Base-by-base conservation (phyloP, 306 rosid species). In the Prunus padus region DNA sequence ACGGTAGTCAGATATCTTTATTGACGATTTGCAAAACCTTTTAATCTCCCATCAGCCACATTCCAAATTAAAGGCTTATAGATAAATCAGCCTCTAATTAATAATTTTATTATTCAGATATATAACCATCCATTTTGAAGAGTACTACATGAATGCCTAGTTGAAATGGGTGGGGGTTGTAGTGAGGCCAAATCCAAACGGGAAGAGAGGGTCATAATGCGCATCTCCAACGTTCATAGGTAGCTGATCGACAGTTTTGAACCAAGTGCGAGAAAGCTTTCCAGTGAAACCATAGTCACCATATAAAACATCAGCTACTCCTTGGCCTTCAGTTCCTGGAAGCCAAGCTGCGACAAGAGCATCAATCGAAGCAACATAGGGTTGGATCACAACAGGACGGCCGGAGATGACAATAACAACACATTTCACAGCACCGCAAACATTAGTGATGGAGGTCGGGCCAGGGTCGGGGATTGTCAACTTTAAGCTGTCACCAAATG, bases 301-400 rank as follows among this genome's bases (percentile, higher is more conserved):
- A 52, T 81, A 84, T 15, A 81, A 60, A 37, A 77, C 83, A 55
- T 84, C 87, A 44, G 78, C 75, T 23, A 84, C 62, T 19, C 87
- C 87, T 62, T 84, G 82, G 23, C 85, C 87, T 73, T 84, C 78
- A 2, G 75, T 77, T 60, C 83, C 81, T 2, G 87, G 87, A 56
- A 81, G 87, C 87, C 84, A 81, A 2, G 87, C 85, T 16, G 87
- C 85, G 56, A 84, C 85, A 23, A 84, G 81, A 56, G 87, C 82
- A 63, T 84, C 78, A 0, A 84, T 75, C 3, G 0, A 19, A 18
- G 59, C 12, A 28, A 81, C 10, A 0, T 84, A 84, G 0, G 87
- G 87, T 33, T 77, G 75, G 13, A 84, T 50, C 52, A 84, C 82
- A 11, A 73, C 72, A 1, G 87, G 87, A 2, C 87, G 74, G 1